Evolutionary conservation across 176 grass and related monocot genomes (phyloP), one percentile per base, ranked within the genome.

Genomic region (Oryza longistaminata): DNA sequence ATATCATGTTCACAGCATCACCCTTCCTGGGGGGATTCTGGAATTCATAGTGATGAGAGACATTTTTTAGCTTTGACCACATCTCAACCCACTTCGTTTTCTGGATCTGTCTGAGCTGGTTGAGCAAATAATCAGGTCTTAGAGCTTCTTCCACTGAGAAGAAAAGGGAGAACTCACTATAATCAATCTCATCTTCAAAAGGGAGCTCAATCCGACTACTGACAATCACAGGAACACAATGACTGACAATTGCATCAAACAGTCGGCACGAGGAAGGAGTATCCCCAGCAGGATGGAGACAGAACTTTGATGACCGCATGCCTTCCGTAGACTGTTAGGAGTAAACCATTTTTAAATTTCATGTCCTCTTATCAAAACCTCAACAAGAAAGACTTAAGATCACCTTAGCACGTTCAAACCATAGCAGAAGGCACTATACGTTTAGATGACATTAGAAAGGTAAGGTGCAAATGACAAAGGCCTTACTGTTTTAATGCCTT

Each of bases 111-210:
- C 96, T 92, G 9, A 99, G 90, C 66, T 89, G 91, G 17, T 82
- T 88, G 13, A 99, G 70, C 79, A 96, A 75, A 81, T 96, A 84
- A 90, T 88, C 84, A 66, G 93, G 91, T 44, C 19, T 88, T 19
- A 96, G 71, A 81, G 91, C 91, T 53, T 96, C 93, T 82, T 99
- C 79, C 12, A 94, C 91, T 4, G 96, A 96, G 90, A 92, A 96
- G 90, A 99, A 99, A 77, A 92, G 88, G 29, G 93, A 91, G 86
- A 96, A 94, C 73, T 94, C 86, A 6, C 80, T 88, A 79, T 96
- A 99, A 88, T 99, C 93, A 22, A 96, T 92, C 81, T 96, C 90
- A 68, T 96, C 91, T 85, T 99, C 93, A 48, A 99, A 99, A 68
- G 96, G 96, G 64, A 99, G 96, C 90, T 99, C 96, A 65, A 99